These are phyloP conservation scores for Microbotryum intermedium DNA, from an alignment of 1,284 basidiomycete species.

Conservation along the genomic window DNA sequence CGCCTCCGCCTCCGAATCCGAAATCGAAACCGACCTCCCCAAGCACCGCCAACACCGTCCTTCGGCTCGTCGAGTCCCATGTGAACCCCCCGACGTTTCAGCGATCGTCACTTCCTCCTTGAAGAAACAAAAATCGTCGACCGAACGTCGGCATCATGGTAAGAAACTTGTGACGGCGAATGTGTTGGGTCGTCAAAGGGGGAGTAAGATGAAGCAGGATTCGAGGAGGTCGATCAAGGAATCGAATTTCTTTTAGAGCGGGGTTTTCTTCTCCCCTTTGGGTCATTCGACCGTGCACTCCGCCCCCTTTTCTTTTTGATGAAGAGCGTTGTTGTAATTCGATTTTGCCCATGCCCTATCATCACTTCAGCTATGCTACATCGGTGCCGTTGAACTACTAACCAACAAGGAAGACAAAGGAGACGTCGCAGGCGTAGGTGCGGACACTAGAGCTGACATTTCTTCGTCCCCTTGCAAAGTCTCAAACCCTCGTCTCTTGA, in stretches of 20 bases:
- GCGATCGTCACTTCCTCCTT: slow-evolving; percentile 24
- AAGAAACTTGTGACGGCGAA: slow-evolving; percentile 30
- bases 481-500: no score
- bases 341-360: neutral
- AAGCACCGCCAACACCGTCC: neutral
- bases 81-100: slow-evolving; percentile 17
- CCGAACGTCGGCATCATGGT: slow-evolving; percentile 32
- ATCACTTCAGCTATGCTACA: neutral
- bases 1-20: slow-evolving; percentile 28
- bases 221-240: slow-evolving; percentile 21
- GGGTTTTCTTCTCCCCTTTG: neutral
- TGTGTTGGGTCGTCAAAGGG: slow-evolving; percentile 31
- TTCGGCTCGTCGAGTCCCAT: slow-evolving; percentile 1
- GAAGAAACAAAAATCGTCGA: slow-evolving; percentile 12
- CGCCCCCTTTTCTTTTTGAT: no score
- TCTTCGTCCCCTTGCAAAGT: no score
- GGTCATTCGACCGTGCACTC: no score
- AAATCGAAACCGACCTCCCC: slow-evolving; percentile 15
- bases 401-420: no score
- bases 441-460: no score
- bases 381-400: neutral
- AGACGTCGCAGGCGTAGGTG: no score
- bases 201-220: slow-evolving; percentile 35
- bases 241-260: neutral
- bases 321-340: no score